Evolutionary conservation across 1,284 basidiomycete species (phyloP).

Genomic region (Neolentinus lepideus): DNA sequence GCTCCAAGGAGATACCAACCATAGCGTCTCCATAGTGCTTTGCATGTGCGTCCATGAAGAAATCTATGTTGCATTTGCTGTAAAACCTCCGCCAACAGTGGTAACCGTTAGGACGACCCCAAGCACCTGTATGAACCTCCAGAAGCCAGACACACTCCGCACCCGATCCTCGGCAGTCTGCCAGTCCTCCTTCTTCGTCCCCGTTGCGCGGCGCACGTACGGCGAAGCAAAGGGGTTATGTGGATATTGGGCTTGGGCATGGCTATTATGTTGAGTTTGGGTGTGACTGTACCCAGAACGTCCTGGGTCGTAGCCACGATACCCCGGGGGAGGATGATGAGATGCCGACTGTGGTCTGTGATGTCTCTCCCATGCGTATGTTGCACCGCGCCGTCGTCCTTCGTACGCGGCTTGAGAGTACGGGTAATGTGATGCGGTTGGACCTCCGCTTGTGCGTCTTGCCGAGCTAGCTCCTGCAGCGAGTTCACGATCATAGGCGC

Average conservation of each 20-base stretch:
- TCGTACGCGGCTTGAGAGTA: slow-evolving; percentile 17
- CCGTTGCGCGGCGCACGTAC: slow-evolving; percentile 23
- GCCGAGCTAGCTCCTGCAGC: background rate
- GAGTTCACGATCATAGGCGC: background rate
- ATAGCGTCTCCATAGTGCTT: too few species aligned
- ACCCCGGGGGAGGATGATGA: slow-evolving; percentile 10
- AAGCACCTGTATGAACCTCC: slow-evolving; percentile 23
- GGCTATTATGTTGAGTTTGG: slow-evolving; percentile 11
- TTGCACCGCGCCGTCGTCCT: slow-evolving; percentile 26
- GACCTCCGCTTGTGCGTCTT: slow-evolving; percentile 15
- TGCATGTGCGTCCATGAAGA: background rate
- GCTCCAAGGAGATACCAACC: too few species aligned
- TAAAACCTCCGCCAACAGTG: background rate
- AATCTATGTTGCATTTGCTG: background rate
- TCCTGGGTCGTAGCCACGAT: slow-evolving; percentile 8
- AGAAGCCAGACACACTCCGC: slow-evolving; percentile 19
- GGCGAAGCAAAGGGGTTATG: slow-evolving; percentile 22
- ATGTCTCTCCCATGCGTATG: slow-evolving; percentile 31
- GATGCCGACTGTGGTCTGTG: slow-evolving; percentile 14
- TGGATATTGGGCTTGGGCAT: slow-evolving; percentile 7
- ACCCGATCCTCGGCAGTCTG: slow-evolving; percentile 18
- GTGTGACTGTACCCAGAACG: slow-evolving; percentile 8
- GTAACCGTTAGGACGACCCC: slow-evolving; percentile 24
- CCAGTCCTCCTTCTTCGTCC: slow-evolving; percentile 8
- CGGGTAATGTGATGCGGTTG: slow-evolving; percentile 8